These are phyloP conservation scores for Tolypocladium pustulatum DNA, from an alignment of 2,329 filamentous ascomycete genomes.

Conservation along the genomic window DNA sequence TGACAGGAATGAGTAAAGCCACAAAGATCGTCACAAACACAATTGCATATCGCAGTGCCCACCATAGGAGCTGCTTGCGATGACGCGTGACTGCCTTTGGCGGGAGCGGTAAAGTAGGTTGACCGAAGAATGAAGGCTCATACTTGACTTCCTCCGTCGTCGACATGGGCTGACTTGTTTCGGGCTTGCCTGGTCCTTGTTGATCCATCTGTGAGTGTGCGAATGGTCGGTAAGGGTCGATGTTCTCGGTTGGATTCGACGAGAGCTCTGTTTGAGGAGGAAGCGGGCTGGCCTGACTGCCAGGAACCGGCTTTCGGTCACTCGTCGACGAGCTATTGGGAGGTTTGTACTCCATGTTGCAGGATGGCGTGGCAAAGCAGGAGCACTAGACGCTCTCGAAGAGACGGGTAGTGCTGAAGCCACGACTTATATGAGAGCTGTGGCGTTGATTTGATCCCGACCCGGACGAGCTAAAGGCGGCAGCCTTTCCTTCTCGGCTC, in stretches of 20 bases:
- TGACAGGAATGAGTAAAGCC: neutral
- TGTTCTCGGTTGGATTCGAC: neutral
- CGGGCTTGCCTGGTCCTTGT: neutral
- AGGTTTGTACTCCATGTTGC: neutral
- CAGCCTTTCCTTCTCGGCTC: neutral
- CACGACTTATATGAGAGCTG: neutral
- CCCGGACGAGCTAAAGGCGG: neutral
- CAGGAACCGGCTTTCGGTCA: neutral
- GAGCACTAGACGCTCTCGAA: neutral
- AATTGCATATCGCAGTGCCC: neutral
- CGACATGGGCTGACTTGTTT: neutral
- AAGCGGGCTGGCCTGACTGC: neutral
- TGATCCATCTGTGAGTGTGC: neutral
- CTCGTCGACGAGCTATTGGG: neutral
- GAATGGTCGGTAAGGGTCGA: neutral
- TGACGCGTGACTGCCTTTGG: neutral
- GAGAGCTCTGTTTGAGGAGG: neutral
- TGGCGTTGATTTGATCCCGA: neutral
- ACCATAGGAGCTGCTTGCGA: neutral
- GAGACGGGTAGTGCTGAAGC: neutral
- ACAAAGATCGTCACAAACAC: neutral
- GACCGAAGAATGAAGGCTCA: neutral
- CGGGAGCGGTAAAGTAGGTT: neutral
- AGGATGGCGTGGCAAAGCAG: neutral
- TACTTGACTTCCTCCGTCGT: neutral